Evolutionary conservation across 169 alveolate species (phyloP).

Genomic region (Cryptosporidium ryanae): DNA sequence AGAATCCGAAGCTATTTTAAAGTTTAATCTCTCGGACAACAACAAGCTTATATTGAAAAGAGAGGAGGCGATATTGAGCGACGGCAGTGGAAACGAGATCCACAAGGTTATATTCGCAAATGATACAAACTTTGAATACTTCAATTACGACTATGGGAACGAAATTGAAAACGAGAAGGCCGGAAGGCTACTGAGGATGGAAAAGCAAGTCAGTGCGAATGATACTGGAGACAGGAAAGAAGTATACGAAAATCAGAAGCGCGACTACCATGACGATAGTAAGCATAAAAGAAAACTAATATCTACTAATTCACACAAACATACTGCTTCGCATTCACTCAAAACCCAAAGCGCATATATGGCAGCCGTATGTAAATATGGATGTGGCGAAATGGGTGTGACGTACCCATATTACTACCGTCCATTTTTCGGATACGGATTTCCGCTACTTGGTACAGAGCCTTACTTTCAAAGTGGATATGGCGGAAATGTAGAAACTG

Average conservation of each 20-base stretch:
- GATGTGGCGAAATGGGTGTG: constrained; percentile 76
- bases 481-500: constrained; percentile 76
- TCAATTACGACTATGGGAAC: neutral
- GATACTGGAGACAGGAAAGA: neutral
- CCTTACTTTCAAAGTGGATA: constrained; percentile 79
- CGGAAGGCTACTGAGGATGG: neutral
- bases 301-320: constrained; percentile 53
- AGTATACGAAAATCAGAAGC: no score
- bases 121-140: neutral
- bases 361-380: constrained; percentile 75
- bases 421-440: constrained; percentile 81
- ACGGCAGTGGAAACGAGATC: constrained; percentile 13
- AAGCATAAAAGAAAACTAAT: constrained; percentile 1
- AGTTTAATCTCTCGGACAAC: constrained; percentile 19
- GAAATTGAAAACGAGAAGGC: neutral
- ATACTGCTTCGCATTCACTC: constrained; percentile 41
- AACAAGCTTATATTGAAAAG: constrained; percentile 5
- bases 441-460: constrained; percentile 79
- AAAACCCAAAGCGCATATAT: constrained; percentile 73
- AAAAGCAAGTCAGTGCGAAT: constrained; percentile 8
- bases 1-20: constrained; percentile 22
- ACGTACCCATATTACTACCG: constrained; percentile 80
- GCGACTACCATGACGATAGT: neutral
- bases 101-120: neutral
- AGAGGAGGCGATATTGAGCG: constrained; percentile 44